Conservation (phyloP, 768 basidiomycete genomes). For the Serendipita indica region DNA sequence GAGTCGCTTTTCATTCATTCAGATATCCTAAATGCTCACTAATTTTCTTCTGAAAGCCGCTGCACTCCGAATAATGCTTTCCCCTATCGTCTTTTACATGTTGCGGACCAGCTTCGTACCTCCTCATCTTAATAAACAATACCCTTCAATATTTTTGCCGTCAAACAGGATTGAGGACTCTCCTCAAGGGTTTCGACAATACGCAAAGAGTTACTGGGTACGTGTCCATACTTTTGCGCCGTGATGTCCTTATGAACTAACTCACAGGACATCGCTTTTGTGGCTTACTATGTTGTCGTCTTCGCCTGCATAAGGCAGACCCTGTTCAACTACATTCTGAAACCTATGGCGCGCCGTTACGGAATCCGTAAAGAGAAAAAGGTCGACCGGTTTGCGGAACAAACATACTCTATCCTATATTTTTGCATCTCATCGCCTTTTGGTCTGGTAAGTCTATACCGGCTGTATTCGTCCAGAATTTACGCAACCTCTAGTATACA, state of each 20-base stretch:
- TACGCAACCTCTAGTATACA: slow-evolving; percentile 20
- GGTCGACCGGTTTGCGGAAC: slow-evolving; percentile 78
- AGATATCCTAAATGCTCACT: too few species aligned
- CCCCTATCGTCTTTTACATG: too few species aligned
- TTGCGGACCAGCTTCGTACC: too few species aligned
- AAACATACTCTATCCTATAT: slow-evolving; percentile 75
- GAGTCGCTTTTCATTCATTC: too few species aligned
- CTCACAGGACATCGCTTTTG: slow-evolving; percentile 55
- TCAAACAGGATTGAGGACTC: too few species aligned
- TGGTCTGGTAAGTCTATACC: slow-evolving; percentile 51
- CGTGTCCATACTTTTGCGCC: background rate
- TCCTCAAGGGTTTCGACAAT: slow-evolving; percentile 40
- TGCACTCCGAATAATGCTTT: too few species aligned
- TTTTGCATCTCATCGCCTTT: slow-evolving; percentile 52
- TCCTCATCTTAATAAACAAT: too few species aligned
- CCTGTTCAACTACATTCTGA: slow-evolving; percentile 48
- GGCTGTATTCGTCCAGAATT: background rate
- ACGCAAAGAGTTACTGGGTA: slow-evolving; percentile 45
- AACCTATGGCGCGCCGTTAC: slow-evolving; percentile 51
- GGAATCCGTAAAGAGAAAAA: slow-evolving; percentile 55
- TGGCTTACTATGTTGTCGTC: slow-evolving; percentile 71
- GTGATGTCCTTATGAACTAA: background rate
- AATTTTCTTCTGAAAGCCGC: too few species aligned
- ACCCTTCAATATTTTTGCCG: too few species aligned
- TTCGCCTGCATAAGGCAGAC: slow-evolving; percentile 79